Base-by-base conservation (phyloP, 2,329 filamentous ascomycete genomes). In the Fusarium proliferatum region DNA sequence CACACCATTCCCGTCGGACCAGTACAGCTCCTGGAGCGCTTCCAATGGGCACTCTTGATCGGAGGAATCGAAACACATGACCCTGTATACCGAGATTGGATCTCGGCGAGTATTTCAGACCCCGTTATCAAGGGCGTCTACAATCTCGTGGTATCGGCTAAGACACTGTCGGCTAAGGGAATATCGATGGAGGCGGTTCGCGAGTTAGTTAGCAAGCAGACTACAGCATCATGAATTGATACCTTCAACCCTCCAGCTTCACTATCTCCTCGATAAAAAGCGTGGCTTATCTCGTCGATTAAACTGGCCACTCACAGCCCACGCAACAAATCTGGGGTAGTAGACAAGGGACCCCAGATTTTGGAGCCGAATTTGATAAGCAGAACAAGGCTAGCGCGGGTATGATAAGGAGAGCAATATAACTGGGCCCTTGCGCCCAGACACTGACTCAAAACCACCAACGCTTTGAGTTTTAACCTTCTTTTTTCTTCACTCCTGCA, bases 21-120 rank as follows among this genome's bases (percentile, higher is more conserved):
- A 21, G 64, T 67, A 1, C 64, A 67, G 4, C 39, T 67, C 15
- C 23, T 67, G 4, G 64, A 67, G 12, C 41, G 64, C 0, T 67
- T 67, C 16, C 64, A 67, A 45, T 67, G 62, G 64, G 62, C 62
- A 5, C 70, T 75, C 0, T 16, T 75, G 6, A 72, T 75, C 15
- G 70, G 64, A 15, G 70, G 73, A 4, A 58, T 75, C 7, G 73
- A 75, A 34, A 75, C 73, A 15, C 61, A 69, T 16, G 73, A 75
- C 10, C 70, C 73, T 0, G 61, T 75, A 5, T 68, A 75, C 34
- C 48, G 53, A n/a, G 67, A 76, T 4, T 75, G 73, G 73, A 66
- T 76, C 48, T 64, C 64, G 55, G 64, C 43, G 48, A 72, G 26
- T 61, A 71, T 75, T 62, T 75, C 73, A 39, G 73, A 75, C 23